A percentile compares a stretch with the other conserved stretches of the same genome.
Evolutionary conservation across 2,329 filamentous ascomycete species (phyloP).

Genomic region (Fusarium annulatum): DNA sequence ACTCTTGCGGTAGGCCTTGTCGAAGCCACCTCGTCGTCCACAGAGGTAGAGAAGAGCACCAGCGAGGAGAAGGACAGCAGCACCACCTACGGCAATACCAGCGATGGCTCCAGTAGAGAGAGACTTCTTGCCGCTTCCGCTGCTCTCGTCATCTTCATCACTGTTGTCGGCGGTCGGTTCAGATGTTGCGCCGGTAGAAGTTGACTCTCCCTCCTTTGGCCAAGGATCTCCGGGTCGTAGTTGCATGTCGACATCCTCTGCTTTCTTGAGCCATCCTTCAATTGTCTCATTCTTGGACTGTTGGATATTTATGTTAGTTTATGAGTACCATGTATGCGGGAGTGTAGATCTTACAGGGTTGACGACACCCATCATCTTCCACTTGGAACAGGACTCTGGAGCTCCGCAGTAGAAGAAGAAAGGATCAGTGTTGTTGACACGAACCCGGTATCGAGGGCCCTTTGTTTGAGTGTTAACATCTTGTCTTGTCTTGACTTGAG

Average conservation of each 20-base stretch:
- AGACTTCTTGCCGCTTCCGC: not conserved
- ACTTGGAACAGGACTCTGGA: slow-evolving; percentile 69
- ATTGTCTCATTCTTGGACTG: slow-evolving; percentile 61
- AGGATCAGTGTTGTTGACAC: slow-evolving; percentile 70
- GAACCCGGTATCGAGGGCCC: slow-evolving; percentile 56
- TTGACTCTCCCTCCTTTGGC: slow-evolving; percentile 59
- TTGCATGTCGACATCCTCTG: slow-evolving; percentile 61
- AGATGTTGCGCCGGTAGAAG: slow-evolving; percentile 22
- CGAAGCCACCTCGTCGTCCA: slow-evolving; percentile 51
- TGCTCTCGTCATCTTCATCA: not conserved
- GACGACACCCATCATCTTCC: slow-evolving; percentile 81
- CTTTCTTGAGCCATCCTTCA: slow-evolving; percentile 58
- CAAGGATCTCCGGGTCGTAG: slow-evolving; percentile 67
- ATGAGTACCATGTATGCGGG: too few species aligned
- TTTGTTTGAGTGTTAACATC: slow-evolving; percentile 33
- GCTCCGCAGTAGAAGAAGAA: slow-evolving; percentile 79
- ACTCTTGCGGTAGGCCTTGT: slow-evolving; percentile 46
- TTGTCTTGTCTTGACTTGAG: not conserved
- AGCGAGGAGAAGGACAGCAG: slow-evolving; percentile 57
- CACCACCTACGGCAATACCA: slow-evolving; percentile 66
- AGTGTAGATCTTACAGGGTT: slow-evolving; percentile 65
- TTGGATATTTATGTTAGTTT: slow-evolving; percentile 26
- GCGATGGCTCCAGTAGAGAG: slow-evolving; percentile 63
- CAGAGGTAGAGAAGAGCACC: slow-evolving; percentile 61
- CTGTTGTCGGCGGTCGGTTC: slow-evolving; percentile 7